Evolutionary conservation across 441 rosid species (phyloP), one percentile per base, ranked within the genome.

Genomic region (Arabidopsis lyrata): DNA sequence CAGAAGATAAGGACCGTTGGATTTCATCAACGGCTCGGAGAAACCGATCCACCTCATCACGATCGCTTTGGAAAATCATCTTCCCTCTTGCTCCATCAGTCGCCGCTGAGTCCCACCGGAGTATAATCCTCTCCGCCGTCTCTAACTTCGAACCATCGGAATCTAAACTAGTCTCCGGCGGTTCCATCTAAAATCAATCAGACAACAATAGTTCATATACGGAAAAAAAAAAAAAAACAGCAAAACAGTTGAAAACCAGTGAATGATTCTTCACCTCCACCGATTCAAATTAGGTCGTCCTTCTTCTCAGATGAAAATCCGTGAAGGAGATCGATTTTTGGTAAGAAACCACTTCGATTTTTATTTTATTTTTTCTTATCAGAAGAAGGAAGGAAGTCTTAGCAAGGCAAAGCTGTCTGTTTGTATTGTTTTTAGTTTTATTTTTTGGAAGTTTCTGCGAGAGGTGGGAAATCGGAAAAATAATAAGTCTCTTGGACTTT

Each of bases 51-150:
- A 88, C 93, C 69, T 90, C 93, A 15, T 73, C 69, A 24, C 96
- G 88, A 78, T 90, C 93, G 44, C 84, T 83, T 13, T 64, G 70
- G 78, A 92, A 92, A 44, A 92, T 86, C 97, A 90, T 92, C 80
- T 74, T 90, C 66, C 87, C 95, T n/a, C 87, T 75, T 0, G 90
- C 87, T 31, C 86, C 96, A 55, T 90, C 97, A 5, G 95, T 90
- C 1, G 90, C 80, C 11, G 96, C 68, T 1, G 98, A 87, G 80
- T 91, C 96, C 98, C 98, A 91, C 57, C 95, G 78, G 5, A 87
- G 86, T 69, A 93, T 91, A 38, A 93, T 83, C 81, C 69, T 80
- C 85, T 91, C 84, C 10, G 98, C 98, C 69, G 83, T 81, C 62
- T 88, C 91, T 14, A 86, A 79, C 6, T 73, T 67, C 27, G 61